Conservation (phyloP, 2,329 filamentous ascomycete genomes). For the Xylariaceae sp. region DNA sequence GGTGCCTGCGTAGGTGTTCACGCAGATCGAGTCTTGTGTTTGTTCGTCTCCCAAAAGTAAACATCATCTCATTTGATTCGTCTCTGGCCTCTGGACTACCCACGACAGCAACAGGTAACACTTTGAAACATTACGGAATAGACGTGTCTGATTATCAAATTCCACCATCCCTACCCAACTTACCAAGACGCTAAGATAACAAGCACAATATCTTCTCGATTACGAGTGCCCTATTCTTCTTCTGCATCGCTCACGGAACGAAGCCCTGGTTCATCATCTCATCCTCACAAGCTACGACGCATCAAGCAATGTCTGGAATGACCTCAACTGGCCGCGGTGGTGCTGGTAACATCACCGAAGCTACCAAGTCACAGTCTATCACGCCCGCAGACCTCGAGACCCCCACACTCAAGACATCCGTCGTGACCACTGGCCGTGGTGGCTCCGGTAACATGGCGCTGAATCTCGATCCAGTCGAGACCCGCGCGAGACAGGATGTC, state of each 20-base stretch:
- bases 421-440: slow-evolving; percentile 85
- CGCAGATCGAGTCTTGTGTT: background rate
- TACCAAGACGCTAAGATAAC: background rate
- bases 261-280: background rate
- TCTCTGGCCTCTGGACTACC: too few relatives aligned
- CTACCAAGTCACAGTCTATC: slow-evolving; percentile 42
- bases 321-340: slow-evolving; percentile 72
- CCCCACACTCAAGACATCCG: slow-evolving; percentile 73
- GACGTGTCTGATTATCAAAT: background rate
- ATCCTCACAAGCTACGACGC: background rate
- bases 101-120: too few relatives aligned
- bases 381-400: slow-evolving; percentile 66
- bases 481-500: slow-evolving; percentile 79
- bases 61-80: background rate
- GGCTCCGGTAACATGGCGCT: slow-evolving; percentile 82
- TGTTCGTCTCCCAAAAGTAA: background rate
- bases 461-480: slow-evolving; percentile 65
- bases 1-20: background rate
- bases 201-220: background rate
- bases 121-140: background rate
- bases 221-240: background rate
- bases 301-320: slow-evolving; percentile 35
- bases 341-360: slow-evolving; percentile 66
- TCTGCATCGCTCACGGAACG: background rate
- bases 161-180: background rate